Conservation (phyloP, 306 rosid genomes). For the Quercus parvula region DNA sequence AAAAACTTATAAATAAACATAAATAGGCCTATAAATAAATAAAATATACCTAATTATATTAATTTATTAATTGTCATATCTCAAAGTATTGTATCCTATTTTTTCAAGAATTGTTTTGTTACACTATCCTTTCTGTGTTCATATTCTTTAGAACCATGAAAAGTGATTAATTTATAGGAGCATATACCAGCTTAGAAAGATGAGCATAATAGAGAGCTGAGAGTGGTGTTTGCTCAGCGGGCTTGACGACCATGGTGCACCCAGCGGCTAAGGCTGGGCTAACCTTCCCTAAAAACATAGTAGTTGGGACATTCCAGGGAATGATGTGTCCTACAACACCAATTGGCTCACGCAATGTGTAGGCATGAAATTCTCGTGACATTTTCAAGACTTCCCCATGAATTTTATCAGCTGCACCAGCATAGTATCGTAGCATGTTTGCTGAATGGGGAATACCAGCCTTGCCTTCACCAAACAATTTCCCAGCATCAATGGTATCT, state of each 20-base stretch:
- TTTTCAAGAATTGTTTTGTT: too few species aligned
- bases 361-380: constrained; percentile 45
- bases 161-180: not conserved
- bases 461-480: constrained; percentile 39
- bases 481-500: constrained; percentile 72
- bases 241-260: constrained; percentile 81
- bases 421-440: constrained; percentile 56
- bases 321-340: constrained; percentile 89
- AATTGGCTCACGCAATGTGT: constrained; percentile 71
- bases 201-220: constrained; percentile 81
- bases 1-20: too few species aligned
- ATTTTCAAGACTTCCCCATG: constrained; percentile 75
- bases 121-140: too few species aligned
- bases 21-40: too few species aligned
- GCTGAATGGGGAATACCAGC: constrained; percentile 51
- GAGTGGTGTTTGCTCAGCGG: constrained; percentile 91
- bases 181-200: constrained; percentile 58
- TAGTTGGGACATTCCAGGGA: constrained; percentile 82
- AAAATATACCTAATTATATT: too few species aligned
- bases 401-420: constrained; percentile 89
- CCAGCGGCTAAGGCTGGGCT: constrained; percentile 85
- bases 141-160: not conserved
- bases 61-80: too few species aligned
- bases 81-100: too few species aligned
- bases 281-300: constrained; percentile 49